A percentile compares a stretch with the other conserved stretches of the same genome.
Evolutionary conservation across 2,329 filamentous ascomycete species (phyloP).

Genomic region (Phyllachora maydis): DNA sequence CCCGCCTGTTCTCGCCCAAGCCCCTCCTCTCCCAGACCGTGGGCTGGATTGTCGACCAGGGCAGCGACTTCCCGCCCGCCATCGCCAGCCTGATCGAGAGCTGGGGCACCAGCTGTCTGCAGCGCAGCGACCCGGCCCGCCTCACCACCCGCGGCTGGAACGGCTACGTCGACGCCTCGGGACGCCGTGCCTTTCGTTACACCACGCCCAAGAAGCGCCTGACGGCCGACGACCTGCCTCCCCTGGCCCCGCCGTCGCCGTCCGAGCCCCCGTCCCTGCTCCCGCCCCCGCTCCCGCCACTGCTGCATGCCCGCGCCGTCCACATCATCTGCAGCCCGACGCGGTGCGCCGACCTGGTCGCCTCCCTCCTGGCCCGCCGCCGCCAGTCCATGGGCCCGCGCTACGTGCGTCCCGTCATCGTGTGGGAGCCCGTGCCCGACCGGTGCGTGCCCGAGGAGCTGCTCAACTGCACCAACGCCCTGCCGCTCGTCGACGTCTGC

Average conservation of each 20-base stretch:
- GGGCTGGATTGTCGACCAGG: constrained; percentile 82
- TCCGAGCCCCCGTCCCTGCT: constrained; percentile 45
- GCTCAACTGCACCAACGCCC: constrained; percentile 40
- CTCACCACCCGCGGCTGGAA: constrained; percentile 88
- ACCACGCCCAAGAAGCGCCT: constrained; percentile 70
- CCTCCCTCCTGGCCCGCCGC: constrained; percentile 36
- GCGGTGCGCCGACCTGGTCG: constrained; percentile 57
- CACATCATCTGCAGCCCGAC: constrained; percentile 71
- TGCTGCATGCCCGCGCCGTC: constrained; percentile 58
- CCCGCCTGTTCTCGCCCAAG: constrained; percentile 63
- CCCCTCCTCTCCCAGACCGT: constrained; percentile 40
- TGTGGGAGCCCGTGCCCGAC: constrained; percentile 94
- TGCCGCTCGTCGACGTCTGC: constrained; percentile 40
- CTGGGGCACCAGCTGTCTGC: constrained; percentile 57
- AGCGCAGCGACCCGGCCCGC: constrained; percentile 43
- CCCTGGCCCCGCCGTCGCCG: constrained; percentile 45
- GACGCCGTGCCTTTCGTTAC: constrained; percentile 60
- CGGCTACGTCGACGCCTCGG: constrained; percentile 50
- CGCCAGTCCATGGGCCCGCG: constrained; percentile 13
- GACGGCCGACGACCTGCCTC: constrained; percentile 47
- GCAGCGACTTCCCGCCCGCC: constrained; percentile 61
- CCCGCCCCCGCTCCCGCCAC: constrained; percentile 45
- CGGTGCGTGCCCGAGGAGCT: constrained; percentile 53
- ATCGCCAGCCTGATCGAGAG: constrained; percentile 42
- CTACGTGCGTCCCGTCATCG: constrained; percentile 45